phyloP scores from a whole-genome alignment of 257 asterid species.

The Anisodus tanguticus region DNA sequence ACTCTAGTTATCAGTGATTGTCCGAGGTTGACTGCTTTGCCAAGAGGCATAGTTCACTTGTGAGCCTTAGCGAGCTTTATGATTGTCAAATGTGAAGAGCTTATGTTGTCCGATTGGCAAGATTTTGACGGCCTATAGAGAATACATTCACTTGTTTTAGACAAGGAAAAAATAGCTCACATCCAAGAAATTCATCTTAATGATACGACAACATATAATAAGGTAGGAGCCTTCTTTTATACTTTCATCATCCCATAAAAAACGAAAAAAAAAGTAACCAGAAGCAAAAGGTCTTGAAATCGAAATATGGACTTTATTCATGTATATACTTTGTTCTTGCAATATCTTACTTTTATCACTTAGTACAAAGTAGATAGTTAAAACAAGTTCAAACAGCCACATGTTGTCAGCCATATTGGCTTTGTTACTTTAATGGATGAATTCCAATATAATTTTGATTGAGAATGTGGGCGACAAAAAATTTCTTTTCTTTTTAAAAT shows the following conservation, averaged over 20 bases:
- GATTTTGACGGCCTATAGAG: not conserved
- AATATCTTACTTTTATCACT: not conserved
- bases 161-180: slow-evolving; percentile 33
- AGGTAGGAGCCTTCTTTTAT: slow-evolving; percentile 12
- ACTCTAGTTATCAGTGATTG: slow-evolving; percentile 19
- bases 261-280: not conserved
- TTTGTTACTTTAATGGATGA: too few relatives aligned
- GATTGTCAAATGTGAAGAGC: slow-evolving; percentile 28
- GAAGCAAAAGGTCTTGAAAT: not conserved
- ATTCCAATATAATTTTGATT: too few relatives aligned
- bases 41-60: not conserved
- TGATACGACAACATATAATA: not conserved
- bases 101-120: slow-evolving; percentile 5
- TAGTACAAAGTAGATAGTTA: not conserved
- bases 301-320: not conserved
- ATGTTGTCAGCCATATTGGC: too few relatives aligned
- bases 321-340: not conserved
- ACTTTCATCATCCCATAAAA: not conserved
- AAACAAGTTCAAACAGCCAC: not conserved
- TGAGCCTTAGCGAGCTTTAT: not conserved
- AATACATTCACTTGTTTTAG: not conserved
- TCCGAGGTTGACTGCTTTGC: not conserved
- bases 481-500: too few relatives aligned
- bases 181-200: slow-evolving; percentile 28
- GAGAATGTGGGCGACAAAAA: not conserved